Evolutionary conservation across 768 basidiomycete genomes (phyloP), one percentile per base, ranked within the genome.

Genomic region (Heimioporus sp.): DNA sequence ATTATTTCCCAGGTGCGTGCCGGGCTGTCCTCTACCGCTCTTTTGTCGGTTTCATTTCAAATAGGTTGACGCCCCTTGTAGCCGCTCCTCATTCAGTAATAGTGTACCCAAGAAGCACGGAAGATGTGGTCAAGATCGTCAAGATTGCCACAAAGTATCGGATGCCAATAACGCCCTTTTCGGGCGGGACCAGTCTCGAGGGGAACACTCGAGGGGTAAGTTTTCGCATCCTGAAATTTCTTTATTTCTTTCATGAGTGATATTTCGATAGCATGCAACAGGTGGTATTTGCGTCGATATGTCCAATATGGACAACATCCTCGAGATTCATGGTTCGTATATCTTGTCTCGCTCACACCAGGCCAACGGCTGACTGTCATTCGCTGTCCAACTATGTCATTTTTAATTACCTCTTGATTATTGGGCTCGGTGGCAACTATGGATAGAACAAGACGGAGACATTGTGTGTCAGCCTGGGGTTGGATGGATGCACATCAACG

Each of bases 271-370:
- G 64, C 58, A 58, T 46, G 43, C 47, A 30, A 42, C 53, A 10
- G 85, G 85, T 10, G 85, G 90, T 0, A 91, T 96, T 38, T 92
- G 88, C 51, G 72, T 95, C 15, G 89, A 94, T 61, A 70, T 94
- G 70, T 81, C 81, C 1, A 66, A 71, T 9, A 96, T 97, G 93
- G 78, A 92, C 65, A 76, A 79, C 48, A 87, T 95, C 46, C 59
- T 95, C 5, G 78, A 78, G 39, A 83, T 94, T 41, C 80, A 91
- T 60, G 85, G 87, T 86, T 53, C 30, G 73, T 61, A 10, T 36
- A 7, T 43, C 45, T 43, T 21, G 2, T 42, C 10, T 4, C 9
- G 40, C 36, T 39, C 19, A 11, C 10, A 37, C 37, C 24, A 43
- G 21, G 3, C 15, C 19, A 5, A 20, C 7, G n/a, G 21, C 28